A percentile compares a stretch with the other conserved stretches of the same genome.
These are phyloP conservation scores for Erythrophleum ivorense DNA, from an alignment of 331 rosid genomes.

Conservation along the genomic window DNA sequence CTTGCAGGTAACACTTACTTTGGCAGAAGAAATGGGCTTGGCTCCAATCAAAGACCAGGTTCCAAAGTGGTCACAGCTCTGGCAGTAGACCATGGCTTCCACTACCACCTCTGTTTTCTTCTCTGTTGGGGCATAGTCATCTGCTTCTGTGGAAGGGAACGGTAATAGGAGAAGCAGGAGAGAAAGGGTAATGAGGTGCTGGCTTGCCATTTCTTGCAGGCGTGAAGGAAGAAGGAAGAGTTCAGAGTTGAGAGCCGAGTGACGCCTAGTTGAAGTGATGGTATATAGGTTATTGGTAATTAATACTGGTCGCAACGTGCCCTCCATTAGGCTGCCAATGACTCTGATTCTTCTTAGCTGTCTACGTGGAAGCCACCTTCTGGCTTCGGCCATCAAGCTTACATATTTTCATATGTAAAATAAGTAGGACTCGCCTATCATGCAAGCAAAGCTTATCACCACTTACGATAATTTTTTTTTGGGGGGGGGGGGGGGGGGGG, in stretches of 20 bases:
- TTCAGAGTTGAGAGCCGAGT: constrained; percentile 37
- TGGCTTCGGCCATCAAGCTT: background rate
- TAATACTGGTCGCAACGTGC: constrained; percentile 44
- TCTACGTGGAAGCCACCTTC: constrained; percentile 54
- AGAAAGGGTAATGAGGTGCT: constrained; percentile 46
- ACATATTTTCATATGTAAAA: background rate
- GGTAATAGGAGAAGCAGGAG: constrained; percentile 54
- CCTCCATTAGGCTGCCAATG: constrained; percentile 49
- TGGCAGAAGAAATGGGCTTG: constrained; percentile 70
- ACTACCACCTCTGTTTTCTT: constrained; percentile 64
- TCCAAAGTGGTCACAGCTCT: constrained; percentile 76
- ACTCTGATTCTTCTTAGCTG: constrained; percentile 24
- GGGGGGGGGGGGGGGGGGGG: background rate
- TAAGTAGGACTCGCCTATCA: background rate
- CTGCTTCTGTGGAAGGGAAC: constrained; percentile 50
- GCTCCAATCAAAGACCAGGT: constrained; percentile 78
- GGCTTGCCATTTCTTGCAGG: constrained; percentile 61
- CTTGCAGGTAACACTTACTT: constrained; percentile 88
- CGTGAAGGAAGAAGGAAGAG: constrained; percentile 34
- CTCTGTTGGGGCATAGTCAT: constrained; percentile 36
- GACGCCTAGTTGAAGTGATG: constrained; percentile 30
- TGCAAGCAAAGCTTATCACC: background rate
- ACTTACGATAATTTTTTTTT: background rate
- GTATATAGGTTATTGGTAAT: background rate
- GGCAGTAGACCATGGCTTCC: constrained; percentile 85